Evolutionary conservation across 2,329 filamentous ascomycete genomes (phyloP).

Genomic region (Ascochyta pisi): DNA sequence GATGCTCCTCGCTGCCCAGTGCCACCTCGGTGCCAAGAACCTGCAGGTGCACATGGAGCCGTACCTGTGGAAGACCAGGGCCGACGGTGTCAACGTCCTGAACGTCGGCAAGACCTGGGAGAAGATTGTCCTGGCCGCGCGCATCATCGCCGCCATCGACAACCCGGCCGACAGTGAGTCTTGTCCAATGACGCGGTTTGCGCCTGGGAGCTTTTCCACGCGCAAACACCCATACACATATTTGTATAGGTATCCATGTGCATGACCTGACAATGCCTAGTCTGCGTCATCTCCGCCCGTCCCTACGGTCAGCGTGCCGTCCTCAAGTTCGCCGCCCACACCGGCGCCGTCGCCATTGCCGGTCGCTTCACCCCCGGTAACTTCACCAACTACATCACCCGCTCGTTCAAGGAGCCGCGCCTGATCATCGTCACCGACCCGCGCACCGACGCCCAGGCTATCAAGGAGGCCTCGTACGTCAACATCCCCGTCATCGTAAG

Average conservation of each 20-base stretch:
- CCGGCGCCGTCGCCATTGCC: constrained; percentile 95
- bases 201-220: neutral
- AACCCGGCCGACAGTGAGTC: constrained; percentile 94
- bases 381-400: constrained; percentile 99
- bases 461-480: constrained; percentile 99
- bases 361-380: constrained; percentile 99
- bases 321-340: constrained; percentile 99
- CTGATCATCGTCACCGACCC: constrained; percentile 99
- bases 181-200: neutral
- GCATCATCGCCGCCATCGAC: constrained; percentile 98
- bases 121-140: constrained; percentile 98
- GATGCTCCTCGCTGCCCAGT: constrained; percentile 97
- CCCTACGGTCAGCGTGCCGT: constrained; percentile 99
- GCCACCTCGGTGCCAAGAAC: constrained; percentile 98
- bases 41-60: constrained; percentile 99
- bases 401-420: constrained; percentile 99
- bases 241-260: neutral
- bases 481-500: constrained; percentile 94
- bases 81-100: constrained; percentile 97
- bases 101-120: constrained; percentile 99
- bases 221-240: neutral
- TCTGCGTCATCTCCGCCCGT: constrained; percentile 94
- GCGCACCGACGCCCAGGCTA: constrained; percentile 99
- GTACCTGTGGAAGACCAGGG: constrained; percentile 99
- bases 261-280: constrained; percentile 28